A percentile compares a stretch with the other conserved stretches of the same genome.
Conservation (phyloP, 192 early-diverging fungal species). For the Linnemannia zychae region DNA sequence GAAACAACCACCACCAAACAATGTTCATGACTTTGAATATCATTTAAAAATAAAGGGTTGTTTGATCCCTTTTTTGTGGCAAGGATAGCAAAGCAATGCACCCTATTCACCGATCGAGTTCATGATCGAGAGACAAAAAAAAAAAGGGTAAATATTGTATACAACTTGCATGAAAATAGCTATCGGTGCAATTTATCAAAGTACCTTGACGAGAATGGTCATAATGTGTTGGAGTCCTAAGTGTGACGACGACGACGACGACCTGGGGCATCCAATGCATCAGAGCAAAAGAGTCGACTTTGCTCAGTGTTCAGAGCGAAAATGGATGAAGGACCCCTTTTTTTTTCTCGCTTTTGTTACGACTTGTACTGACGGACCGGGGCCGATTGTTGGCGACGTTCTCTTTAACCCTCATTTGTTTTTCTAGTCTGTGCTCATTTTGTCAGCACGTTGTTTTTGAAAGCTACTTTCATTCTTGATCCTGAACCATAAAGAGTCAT, state of each 20-base stretch:
- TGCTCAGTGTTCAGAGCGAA: not conserved
- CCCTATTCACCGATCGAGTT: too few species aligned
- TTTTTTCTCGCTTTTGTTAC: not conserved
- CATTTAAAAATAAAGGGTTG: not conserved
- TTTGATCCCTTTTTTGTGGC: not conserved
- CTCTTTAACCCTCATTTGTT: not conserved
- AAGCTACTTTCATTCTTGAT: not conserved
- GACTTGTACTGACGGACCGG: not conserved
- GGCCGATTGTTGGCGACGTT: not conserved
- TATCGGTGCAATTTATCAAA: not conserved
- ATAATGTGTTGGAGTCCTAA: not conserved
- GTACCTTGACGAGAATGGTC: not conserved
- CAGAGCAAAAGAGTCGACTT: not conserved
- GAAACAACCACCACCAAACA: not conserved
- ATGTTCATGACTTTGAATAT: not conserved
- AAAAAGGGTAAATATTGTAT: not conserved
- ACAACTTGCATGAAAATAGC: not conserved
- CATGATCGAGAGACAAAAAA: too few species aligned
- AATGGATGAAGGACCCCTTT: not conserved
- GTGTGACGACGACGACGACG: not conserved
- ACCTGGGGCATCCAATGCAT: not conserved
- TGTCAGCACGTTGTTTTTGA: not conserved
- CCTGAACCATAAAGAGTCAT: not conserved
- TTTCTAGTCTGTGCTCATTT: slow-evolving; percentile 1
- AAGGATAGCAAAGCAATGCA: slow-evolving; percentile 3